Conservation (phyloP, 2,329 filamentous ascomycete genomes). For the Myriosclerotinia duriaeana region DNA sequence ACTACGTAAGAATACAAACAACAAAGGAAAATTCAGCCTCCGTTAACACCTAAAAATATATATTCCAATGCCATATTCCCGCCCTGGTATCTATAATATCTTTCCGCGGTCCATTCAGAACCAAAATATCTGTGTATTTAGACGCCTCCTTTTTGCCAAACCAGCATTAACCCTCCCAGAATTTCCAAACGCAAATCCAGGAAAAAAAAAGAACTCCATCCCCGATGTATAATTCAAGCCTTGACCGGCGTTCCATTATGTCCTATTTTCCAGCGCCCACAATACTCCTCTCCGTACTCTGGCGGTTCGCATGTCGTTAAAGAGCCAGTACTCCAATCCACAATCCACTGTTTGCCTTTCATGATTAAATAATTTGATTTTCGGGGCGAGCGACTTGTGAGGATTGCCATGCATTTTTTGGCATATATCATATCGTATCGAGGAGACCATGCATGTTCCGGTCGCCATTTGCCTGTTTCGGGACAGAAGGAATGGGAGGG, state of each 20-base stretch:
- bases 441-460: conserved; percentile 54
- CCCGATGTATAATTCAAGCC: conserved; percentile 7
- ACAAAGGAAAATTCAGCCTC: background rate
- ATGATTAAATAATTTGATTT: conserved; percentile 59
- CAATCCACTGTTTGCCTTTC: conserved; percentile 58
- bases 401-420: conserved; percentile 59
- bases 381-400: conserved; percentile 56
- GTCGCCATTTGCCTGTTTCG: conserved; percentile 54
- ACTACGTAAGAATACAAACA: background rate
- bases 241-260: conserved; percentile 3
- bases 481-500: conserved; percentile 31
- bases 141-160: background rate
- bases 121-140: conserved; percentile 8
- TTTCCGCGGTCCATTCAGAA: background rate
- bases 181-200: background rate
- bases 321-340: conserved; percentile 58
- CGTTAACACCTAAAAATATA: conserved; percentile 9
- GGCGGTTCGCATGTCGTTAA: conserved; percentile 56
- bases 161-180: background rate
- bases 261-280: conserved; percentile 17
- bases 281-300: conserved; percentile 49
- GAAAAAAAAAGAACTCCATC: conserved; percentile 2
- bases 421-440: conserved; percentile 60
- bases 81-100: conserved; percentile 9
- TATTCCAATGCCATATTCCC: background rate